A percentile compares a stretch with the other conserved stretches of the same genome.
Conservation (phyloP, 2,329 filamentous ascomycete species). For the Alternaria sp. region DNA sequence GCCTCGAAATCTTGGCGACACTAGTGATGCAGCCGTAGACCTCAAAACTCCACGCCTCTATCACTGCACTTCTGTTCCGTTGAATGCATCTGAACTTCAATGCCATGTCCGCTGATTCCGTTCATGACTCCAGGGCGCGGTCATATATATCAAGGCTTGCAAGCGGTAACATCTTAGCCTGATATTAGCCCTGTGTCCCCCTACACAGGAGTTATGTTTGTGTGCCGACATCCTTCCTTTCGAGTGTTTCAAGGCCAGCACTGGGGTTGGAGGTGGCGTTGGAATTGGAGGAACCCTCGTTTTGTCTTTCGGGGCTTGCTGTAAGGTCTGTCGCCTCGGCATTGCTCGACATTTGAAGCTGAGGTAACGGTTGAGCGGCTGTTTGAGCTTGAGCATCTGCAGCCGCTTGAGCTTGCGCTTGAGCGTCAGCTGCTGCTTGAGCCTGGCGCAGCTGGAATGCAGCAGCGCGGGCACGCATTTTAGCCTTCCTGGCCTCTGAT, state of each 20-base stretch:
- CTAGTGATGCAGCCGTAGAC: background rate
- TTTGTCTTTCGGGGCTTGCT: background rate
- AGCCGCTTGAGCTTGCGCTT: background rate
- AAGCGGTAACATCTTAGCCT: background rate
- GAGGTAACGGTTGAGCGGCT: background rate
- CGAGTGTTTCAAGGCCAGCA: background rate
- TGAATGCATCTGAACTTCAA: background rate
- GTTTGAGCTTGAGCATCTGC: background rate
- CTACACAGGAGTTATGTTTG: background rate
- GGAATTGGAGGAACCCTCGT: background rate
- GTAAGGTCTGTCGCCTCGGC: background rate
- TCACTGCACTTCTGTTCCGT: background rate
- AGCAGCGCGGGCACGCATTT: background rate
- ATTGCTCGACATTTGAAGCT: background rate
- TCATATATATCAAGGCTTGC: no score
- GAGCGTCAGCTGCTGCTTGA: no score
- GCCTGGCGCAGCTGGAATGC: background rate
- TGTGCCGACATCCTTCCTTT: background rate
- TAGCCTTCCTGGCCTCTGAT: background rate
- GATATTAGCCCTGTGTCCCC: background rate
- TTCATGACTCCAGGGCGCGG: no score
- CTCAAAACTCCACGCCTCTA: background rate
- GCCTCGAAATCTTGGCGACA: conserved; percentile 17
- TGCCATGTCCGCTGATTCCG: background rate
- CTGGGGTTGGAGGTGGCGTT: background rate